These are phyloP conservation scores for Papiliotrema fonsecae DNA, from an alignment of 1,284 basidiomycete genomes.

Conservation along the genomic window DNA sequence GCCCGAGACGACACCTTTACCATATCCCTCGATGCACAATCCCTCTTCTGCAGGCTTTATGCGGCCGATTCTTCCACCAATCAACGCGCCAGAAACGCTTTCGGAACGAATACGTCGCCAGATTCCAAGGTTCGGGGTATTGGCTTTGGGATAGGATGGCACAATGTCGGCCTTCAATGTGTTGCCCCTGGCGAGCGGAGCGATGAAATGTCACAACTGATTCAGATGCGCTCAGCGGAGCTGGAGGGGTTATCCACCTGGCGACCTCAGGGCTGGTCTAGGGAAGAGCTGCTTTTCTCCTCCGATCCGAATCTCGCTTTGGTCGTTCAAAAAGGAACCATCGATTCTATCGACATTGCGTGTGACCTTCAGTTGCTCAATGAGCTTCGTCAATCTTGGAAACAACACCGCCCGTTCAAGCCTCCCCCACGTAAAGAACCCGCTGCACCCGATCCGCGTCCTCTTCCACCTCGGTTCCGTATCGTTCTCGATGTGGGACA, in stretches of 20 bases:
- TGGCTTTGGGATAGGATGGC: conserved; percentile 25
- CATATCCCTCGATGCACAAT: conserved; percentile 28
- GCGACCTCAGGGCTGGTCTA: conserved; percentile 33
- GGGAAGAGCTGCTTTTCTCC: conserved; percentile 35
- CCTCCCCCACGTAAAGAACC: not conserved
- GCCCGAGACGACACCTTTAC: conserved; percentile 15
- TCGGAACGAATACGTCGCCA: conserved; percentile 28
- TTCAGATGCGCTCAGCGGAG: conserved; percentile 30
- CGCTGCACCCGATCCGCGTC: not conserved
- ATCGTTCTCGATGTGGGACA: conserved; percentile 34
- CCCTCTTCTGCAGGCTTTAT: conserved; percentile 16
- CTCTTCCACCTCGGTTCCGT: conserved; percentile 31
- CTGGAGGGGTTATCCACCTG: conserved; percentile 38
- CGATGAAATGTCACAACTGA: conserved; percentile 27
- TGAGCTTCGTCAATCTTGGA: conserved; percentile 26
- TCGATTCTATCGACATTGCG: conserved; percentile 34
- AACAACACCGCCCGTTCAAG: conserved; percentile 6
- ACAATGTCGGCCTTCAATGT: conserved; percentile 29
- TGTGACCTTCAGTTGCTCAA: conserved; percentile 35
- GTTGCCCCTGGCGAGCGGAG: conserved; percentile 25
- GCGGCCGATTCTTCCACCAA: conserved; percentile 38
- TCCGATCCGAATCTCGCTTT: conserved; percentile 39
- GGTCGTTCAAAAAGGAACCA: conserved; percentile 19
- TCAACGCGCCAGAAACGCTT: conserved; percentile 33
- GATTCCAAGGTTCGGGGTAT: conserved; percentile 32